These are phyloP conservation scores for Chlorella sp. DNA, from an alignment of 139 green algal genomes.

Conservation along the genomic window DNA sequence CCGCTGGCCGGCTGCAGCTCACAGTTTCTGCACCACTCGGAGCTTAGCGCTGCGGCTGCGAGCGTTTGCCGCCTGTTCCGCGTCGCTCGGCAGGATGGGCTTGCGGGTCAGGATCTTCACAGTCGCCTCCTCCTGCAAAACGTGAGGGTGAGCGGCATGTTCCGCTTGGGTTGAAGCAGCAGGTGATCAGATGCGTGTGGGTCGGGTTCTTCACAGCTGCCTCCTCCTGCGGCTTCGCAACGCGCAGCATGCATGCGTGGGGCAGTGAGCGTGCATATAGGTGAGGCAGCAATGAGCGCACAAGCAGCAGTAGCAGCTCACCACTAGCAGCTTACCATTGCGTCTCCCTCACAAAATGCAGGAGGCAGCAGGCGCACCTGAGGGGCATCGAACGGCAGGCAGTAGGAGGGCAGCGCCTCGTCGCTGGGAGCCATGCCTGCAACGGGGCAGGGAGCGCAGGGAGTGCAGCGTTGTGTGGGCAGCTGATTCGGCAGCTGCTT, in stretches of 20 bases:
- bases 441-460: neutral
- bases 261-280: neutral
- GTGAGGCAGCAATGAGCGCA: neutral
- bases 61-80: slow-evolving; percentile 73
- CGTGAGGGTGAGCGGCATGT: too few relatives aligned
- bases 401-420: slow-evolving; percentile 17
- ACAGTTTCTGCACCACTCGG: slow-evolving; percentile 78
- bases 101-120: slow-evolving; percentile 43
- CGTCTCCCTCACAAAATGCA: too few relatives aligned
- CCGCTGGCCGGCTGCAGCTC: too few relatives aligned
- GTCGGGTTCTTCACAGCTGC: too few relatives aligned
- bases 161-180: too few relatives aligned
- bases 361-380: neutral
- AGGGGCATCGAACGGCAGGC: neutral
- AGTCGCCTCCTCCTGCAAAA: neutral
- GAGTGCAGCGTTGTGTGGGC: too few relatives aligned
- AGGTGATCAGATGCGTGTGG: too few relatives aligned
- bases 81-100: slow-evolving; percentile 41
- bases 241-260: slow-evolving; percentile 38
- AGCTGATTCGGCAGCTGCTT: too few relatives aligned
- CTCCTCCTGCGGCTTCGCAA: slow-evolving; percentile 19
- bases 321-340: neutral
- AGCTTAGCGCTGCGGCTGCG: slow-evolving; percentile 91
- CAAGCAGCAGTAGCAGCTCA: neutral
- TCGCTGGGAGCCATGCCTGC: slow-evolving; percentile 32